phyloP scores from a whole-genome alignment of 306 rosid species.

The Prinsepia uniflora region DNA sequence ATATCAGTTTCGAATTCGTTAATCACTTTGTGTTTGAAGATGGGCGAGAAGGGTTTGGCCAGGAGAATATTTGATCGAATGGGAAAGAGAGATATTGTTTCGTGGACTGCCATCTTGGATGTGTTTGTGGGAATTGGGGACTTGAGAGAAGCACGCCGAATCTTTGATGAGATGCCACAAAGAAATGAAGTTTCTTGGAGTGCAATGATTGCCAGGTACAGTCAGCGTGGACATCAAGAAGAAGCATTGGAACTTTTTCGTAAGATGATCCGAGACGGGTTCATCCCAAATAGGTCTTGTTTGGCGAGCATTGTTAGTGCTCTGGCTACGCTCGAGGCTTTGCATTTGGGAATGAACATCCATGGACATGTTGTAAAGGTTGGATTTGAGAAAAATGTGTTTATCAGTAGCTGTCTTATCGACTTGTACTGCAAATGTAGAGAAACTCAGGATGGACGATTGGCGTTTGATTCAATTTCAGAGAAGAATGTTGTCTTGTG shows the following conservation, averaged over 20 bases:
- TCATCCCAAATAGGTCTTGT: slow-evolving; percentile 13
- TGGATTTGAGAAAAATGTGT: slow-evolving; percentile 14
- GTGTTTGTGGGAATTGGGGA: slow-evolving; percentile 13
- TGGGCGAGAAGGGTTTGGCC: slow-evolving; percentile 13
- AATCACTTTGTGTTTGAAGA: slow-evolving; percentile 8
- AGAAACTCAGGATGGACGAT: slow-evolving; percentile 9
- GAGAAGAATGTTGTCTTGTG: slow-evolving; percentile 16
- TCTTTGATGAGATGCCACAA: slow-evolving; percentile 19
- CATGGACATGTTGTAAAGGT: slow-evolving; percentile 13
- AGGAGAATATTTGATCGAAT: slow-evolving; percentile 19
- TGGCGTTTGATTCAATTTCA: slow-evolving; percentile 1
- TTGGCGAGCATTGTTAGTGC: slow-evolving; percentile 11
- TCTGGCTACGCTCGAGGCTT: slow-evolving; percentile 14
- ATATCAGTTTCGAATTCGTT: slow-evolving; percentile 15
- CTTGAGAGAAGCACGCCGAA: slow-evolving; percentile 15
- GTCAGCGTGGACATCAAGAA: slow-evolving; percentile 12
- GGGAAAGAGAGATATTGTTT: slow-evolving; percentile 17
- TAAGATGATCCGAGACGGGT: slow-evolving; percentile 3
- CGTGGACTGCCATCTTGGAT: slow-evolving; percentile 23
- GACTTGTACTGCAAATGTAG: slow-evolving; percentile 20
- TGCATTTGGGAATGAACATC: slow-evolving; percentile 14
- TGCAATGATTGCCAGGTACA: slow-evolving; percentile 19
- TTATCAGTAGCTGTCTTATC: slow-evolving; percentile 6
- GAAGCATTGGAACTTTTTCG: slow-evolving; percentile 16
- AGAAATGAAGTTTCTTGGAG: slow-evolving; percentile 25